Base-by-base conservation (phyloP, 306 rosid species). In the Cucurbita moschata region DNA sequence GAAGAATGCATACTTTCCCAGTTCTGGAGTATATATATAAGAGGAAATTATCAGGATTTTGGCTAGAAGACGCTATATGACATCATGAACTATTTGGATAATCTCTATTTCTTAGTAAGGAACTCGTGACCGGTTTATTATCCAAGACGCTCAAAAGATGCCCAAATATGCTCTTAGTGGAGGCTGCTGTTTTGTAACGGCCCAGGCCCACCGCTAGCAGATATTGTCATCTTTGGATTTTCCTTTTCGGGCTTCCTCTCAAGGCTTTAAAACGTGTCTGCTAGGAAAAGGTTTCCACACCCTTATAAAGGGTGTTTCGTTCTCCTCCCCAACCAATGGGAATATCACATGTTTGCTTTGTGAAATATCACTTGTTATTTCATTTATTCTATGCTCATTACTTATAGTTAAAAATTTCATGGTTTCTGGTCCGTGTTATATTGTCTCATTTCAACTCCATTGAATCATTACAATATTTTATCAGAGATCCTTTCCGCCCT, bases 401-500 rank as follows among this genome's bases (percentile, higher is more conserved):
- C 30, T 21, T 21, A 18, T 47, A 26, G 35, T 52, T 58, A 9
- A 12, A 19, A 55, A 52, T 56, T 30, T 9, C 18, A 21, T 47
- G 21, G 63, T 40, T 52, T 73, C 56, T 4, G 5, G 57, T 53
- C 30, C 49, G 26, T 23, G 39, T 71, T 71, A 8, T 67, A 46
- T 21, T 67, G 39, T 46, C 46, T 68, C 56, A 68, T 68, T 23
- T 68, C 11, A 46, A 46, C 19, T 68, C 21, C 7, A 21, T 16
- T 9, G 30, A 68, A 47, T 26, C 18, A 47, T 68, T 47, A 68
- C 19, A 70, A 70, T 50, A 8, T 50, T 65, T 30, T 70, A 70
- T 50, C 26, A 70, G 74, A 70, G 92, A 94, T 89, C 97, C 95
- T 75, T 94, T 86, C 81, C 90, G 83, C 52, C 97, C 97, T 77